Evolutionary conservation across 768 basidiomycete genomes (phyloP), one percentile per base, ranked within the genome.

Genomic region (Russula brevipes): DNA sequence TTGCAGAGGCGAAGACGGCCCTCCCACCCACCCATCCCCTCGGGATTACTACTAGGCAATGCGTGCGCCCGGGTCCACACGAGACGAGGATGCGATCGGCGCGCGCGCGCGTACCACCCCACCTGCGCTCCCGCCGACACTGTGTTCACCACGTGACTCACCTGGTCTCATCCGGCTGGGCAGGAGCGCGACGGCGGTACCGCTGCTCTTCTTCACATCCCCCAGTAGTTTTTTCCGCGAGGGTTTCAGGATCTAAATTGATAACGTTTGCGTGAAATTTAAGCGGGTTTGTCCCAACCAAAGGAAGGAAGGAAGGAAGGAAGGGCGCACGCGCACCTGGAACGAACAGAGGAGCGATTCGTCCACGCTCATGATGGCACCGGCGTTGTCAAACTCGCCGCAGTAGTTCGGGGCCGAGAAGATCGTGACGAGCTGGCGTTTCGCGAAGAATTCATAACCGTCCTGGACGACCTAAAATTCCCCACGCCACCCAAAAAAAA

Each of bases 281-380:
- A 6, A 11, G 38, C 38, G 3, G 38, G 38, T 39, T 39, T 11
- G 38, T 6, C 38, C 38, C 1, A 3, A 39, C 6, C 6, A 39
- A 54, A 31, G 33, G 7, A 12, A 56, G 33, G 16, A 19, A 4
- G 17, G 44, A 42, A 57, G 36, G 39, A 41, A 55, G 33, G 39
- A 42, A 36, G 65, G 41, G 36, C 54, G 16, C 58, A 47, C 49
- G 41, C 60, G 57, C 66, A 95, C 93, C 78, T 97, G 95, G 91
- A 98, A 98, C 10, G 94, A 98, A 77, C 95, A 98, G 66, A 98
- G 75, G 66, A 98, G 76, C 6, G 95, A 95, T 77, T 98, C 94
- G 70, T 98, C 96, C 45, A 98, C 96, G 71, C 89, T 93, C 96
- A 98, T 98, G 94, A 98, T 98, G 38, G 96, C 96, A 45, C 96